Conservation (phyloP, 768 basidiomycete species). For the Tricholoma sp. region DNA sequence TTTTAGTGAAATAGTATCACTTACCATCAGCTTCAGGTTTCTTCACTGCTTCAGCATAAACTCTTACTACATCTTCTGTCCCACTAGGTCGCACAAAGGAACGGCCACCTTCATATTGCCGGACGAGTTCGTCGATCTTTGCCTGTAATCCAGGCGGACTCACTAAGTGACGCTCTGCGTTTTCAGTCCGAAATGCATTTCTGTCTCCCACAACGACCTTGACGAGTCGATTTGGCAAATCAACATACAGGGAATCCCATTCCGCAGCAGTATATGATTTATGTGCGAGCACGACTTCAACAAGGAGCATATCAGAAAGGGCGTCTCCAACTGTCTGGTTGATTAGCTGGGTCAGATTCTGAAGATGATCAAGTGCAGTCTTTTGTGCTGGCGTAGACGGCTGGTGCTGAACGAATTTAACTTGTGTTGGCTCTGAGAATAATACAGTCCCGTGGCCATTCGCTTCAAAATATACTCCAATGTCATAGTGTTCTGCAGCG, state of each 20-base stretch:
- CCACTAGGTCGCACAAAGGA: conserved; percentile 96
- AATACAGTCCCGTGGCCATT: conserved; percentile 98
- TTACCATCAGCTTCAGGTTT: conserved; percentile 78
- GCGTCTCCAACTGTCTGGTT: conserved; percentile 99
- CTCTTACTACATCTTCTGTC: conserved; percentile 96
- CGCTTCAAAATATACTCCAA: conserved; percentile 99
- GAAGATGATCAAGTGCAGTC: conserved; percentile 72
- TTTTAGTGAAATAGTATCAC: conserved; percentile 18
- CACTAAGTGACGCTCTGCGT: conserved; percentile 87
- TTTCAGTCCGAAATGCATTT: conserved; percentile 80
- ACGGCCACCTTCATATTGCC: conserved; percentile 76
- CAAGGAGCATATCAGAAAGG: conserved; percentile 91
- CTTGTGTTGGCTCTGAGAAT: conserved; percentile 76
- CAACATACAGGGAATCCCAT: conserved; percentile 92
- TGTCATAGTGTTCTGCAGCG: conserved; percentile 87
- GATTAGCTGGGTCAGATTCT: conserved; percentile 77
- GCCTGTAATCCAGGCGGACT: conserved; percentile 76
- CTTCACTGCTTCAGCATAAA: conserved; percentile 88
- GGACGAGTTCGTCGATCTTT: conserved; percentile 76
- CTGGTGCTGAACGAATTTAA: conserved; percentile 53
- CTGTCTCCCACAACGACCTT: conserved; percentile 88
- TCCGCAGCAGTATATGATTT: conserved; percentile 77
- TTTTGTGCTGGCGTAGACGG: conserved; percentile 81
- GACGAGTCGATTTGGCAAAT: conserved; percentile 91
- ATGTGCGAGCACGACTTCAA: conserved; percentile 88